Evolutionary conservation across 2,329 filamentous ascomycete genomes (phyloP).

Genomic region (Diaporthe amygdali): DNA sequence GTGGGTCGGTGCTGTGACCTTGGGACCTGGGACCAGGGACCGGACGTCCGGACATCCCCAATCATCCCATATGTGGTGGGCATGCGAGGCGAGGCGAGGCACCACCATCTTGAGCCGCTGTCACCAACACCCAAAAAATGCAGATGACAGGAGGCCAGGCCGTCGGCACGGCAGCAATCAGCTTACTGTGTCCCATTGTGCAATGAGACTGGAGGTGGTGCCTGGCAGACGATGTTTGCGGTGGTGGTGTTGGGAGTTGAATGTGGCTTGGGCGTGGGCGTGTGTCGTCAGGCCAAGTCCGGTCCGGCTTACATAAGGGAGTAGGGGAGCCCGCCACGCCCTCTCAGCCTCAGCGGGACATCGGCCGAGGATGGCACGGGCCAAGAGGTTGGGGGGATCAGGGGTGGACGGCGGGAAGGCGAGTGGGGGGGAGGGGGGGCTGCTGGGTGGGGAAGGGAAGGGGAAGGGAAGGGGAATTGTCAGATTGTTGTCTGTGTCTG

Average conservation of each 20-base stretch:
- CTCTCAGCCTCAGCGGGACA: conserved; percentile 13
- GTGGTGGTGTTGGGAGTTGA: background rate
- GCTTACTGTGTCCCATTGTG: conserved; percentile 7
- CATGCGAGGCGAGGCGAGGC: conserved; percentile 7
- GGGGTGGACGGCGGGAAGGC: background rate
- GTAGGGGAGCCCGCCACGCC: too few species aligned
- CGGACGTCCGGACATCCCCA: conserved; percentile 27
- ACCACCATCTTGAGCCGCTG: conserved; percentile 10
- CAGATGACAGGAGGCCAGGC: background rate
- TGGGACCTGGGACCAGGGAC: conserved; percentile 15
- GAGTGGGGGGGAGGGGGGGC: background rate
- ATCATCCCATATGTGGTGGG: conserved; percentile 13
- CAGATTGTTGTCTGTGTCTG: too few species aligned
- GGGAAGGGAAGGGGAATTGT: too few species aligned
- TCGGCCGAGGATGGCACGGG: conserved; percentile 5
- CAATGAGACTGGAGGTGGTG: background rate
- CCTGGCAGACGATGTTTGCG: background rate
- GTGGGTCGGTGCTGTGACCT: conserved; percentile 12
- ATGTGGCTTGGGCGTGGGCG: background rate
- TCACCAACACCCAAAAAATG: background rate
- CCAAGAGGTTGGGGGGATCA: background rate
- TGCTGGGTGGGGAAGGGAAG: too few species aligned
- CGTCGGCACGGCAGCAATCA: conserved; percentile 3
- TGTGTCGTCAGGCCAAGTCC: conserved; percentile 26
- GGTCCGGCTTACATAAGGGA: conserved; percentile 22